Evolutionary conservation across 441 rosid genomes (phyloP), one percentile per base, ranked within the genome.

Genomic region (Bocquillonia castaneifolia): DNA sequence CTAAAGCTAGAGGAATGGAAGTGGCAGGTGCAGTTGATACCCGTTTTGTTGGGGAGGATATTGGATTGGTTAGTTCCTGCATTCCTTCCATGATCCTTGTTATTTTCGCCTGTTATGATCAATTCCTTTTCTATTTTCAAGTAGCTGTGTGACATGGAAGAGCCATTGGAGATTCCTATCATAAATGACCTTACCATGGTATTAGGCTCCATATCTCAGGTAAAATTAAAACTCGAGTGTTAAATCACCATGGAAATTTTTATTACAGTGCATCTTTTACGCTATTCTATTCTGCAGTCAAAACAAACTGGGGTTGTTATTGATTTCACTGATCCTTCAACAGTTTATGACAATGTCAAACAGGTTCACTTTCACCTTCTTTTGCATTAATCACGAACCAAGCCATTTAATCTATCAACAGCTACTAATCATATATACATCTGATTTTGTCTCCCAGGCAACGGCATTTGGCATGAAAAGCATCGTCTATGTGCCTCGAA

Each of bases 181-280:
- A 80, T 89, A 68, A 90, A 83, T 77, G 92, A 90, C 75, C 87
- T 93, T 63, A 80, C 91, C 34, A 86, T 93, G 98, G 96, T 90
- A 20, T 70, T 93, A 78, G 96, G 94, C 68, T 91, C 98, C 23
- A 91, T 91, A 70, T 87, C 98, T 76, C 96, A 92, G 96, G 98
- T 88, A 76, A 74, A 9, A 67, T 45, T 44, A 20, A 42, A 57
- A 42, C 31, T 66, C 9, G 15, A 5, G 13, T 42, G 5, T 3
- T 36, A 4, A 36, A 36, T 36, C 40, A 9, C 40, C 5, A 9
- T 36, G 9, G 40, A 36, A 36, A 3, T 9, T 3, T 3, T 36
- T 36, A 3, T 36, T 9, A 5, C 18, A 50, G 18, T n/a, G 22
- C 5, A 45, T 12, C 20, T 44, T 15, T 18, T 50, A 17, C 37